Evolutionary conservation across 768 basidiomycete genomes (phyloP).

Genomic region (Lentinula raphanica): DNA sequence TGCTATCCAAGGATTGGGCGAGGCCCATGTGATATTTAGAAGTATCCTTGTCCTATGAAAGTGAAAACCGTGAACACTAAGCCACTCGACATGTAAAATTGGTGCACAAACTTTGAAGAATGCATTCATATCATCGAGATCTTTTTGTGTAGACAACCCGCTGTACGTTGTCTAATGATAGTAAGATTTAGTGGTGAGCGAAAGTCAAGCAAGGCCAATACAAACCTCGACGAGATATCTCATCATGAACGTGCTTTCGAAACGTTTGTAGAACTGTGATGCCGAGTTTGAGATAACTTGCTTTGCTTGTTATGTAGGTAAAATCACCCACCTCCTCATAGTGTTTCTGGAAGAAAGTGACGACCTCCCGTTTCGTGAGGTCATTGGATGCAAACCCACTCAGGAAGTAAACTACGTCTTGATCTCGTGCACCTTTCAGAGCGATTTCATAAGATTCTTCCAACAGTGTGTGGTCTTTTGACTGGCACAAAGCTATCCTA

Average conservation of each 20-base stretch:
- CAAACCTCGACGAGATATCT: slow-evolving; percentile 9
- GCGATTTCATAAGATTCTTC: slow-evolving; percentile 44
- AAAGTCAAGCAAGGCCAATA: background rate
- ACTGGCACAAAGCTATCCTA: slow-evolving; percentile 46
- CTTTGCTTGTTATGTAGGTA: background rate
- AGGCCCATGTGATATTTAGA: slow-evolving; percentile 2
- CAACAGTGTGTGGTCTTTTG: slow-evolving; percentile 37
- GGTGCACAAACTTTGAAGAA: slow-evolving; percentile 9
- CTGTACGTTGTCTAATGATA: slow-evolving; percentile 2
- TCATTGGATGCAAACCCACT: slow-evolving; percentile 38
- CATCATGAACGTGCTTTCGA: slow-evolving; percentile 9
- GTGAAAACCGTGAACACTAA: too few species aligned
- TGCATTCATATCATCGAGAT: slow-evolving; percentile 7
- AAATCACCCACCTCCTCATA: slow-evolving; percentile 32
- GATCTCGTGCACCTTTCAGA: slow-evolving; percentile 27
- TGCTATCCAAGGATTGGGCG: slow-evolving; percentile 4
- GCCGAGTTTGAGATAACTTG: background rate
- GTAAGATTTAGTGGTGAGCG: background rate
- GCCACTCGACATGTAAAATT: background rate
- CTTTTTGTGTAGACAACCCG: slow-evolving; percentile 7
- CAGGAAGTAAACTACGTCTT: slow-evolving; percentile 45
- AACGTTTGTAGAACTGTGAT: slow-evolving; percentile 5
- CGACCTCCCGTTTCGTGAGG: slow-evolving; percentile 34
- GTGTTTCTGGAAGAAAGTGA: slow-evolving; percentile 46
- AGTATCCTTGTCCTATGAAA: slow-evolving; percentile 5